Conservation (phyloP, 768 basidiomycete species). For the Xerocomellus chrysenteron region DNA sequence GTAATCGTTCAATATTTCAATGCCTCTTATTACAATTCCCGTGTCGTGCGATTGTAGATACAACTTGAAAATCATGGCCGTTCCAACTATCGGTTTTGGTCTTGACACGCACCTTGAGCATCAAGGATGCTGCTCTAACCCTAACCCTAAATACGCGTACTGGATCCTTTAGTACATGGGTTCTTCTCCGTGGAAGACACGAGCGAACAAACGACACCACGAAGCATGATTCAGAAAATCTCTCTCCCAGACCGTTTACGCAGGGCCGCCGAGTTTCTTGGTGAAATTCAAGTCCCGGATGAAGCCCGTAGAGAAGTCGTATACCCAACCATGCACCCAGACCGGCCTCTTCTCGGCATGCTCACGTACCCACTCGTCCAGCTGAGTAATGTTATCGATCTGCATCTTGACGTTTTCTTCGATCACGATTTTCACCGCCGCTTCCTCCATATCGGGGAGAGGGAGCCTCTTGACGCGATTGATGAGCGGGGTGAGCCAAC, state of each 20-base stretch:
- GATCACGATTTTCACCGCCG: constrained; percentile 37
- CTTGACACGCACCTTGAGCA: too few species aligned
- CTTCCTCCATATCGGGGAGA: constrained; percentile 25
- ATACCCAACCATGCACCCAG: constrained; percentile 75
- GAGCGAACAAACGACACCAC: not conserved
- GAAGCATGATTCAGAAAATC: not conserved
- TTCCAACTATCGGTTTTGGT: too few species aligned
- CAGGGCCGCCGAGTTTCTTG: constrained; percentile 14
- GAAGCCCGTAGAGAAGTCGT: constrained; percentile 57
- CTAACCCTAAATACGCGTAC: too few species aligned
- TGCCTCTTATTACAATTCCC: not conserved
- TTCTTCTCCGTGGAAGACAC: not conserved
- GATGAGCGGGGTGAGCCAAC: constrained; percentile 73
- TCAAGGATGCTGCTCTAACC: too few species aligned
- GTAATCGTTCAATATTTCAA: not conserved
- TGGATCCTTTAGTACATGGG: not conserved
- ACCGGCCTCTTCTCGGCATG: constrained; percentile 36
- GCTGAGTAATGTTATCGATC: not conserved
- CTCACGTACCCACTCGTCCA: not conserved
- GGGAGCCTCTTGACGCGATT: constrained; percentile 42
- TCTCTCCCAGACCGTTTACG: not conserved
- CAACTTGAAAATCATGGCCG: too few species aligned
- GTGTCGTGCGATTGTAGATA: too few species aligned
- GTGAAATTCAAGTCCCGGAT: constrained; percentile 57
- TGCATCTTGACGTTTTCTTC: constrained; percentile 61